Base-by-base conservation (phyloP, 1,139 yeast genomes). In the Eremothecium gossypii region DNA sequence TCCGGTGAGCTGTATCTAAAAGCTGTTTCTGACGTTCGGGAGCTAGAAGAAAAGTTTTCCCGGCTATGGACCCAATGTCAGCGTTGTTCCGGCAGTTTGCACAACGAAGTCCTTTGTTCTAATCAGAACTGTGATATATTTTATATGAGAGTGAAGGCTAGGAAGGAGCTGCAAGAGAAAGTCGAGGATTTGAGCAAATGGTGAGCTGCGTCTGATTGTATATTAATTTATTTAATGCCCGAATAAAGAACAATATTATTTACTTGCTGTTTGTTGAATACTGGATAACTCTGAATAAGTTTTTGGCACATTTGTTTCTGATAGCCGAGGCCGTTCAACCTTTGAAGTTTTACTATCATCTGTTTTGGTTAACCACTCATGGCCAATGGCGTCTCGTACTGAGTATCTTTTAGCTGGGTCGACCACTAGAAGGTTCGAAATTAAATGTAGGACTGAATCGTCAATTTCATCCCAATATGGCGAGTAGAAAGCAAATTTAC, bases 31-130 rank as follows among this genome's bases (percentile, higher is more conserved):
- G 81, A 78, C 47, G 79, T 89, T 72, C 83, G 86, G 55, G 78
- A 77, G 39, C 65, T 91, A 50, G 96, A 93, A 59, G 75, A 77
- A 48, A 82, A 83, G 54, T 93, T 86, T 57, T 81, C 95, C 1
- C 70, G 95, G 49, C 67, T 93, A 46, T 93, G 99, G 99, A 91
- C 98, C 0, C 96, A 93, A 59, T 93, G 99, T 61, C 99, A 93
- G 65, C 71, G 97, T 50, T 93, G 98, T 62, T 97, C 93, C 55
- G 97, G 97, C 0, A 84, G 94, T 17, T 67, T 93, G 45, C 96
- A 91, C 56, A 96, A 87, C 63, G 97, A 91, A 55, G 98, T 93
- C 7, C 69, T 91, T 33, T 93, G 99, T 61, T 82, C 96, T 0
- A 86, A 91, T 53, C 87, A 87, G 53, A 97, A 91, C 64, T 93